Evolutionary conservation across 192 early-diverging fungal species (phyloP).

Genomic region (Thamnidium elegans): DNA sequence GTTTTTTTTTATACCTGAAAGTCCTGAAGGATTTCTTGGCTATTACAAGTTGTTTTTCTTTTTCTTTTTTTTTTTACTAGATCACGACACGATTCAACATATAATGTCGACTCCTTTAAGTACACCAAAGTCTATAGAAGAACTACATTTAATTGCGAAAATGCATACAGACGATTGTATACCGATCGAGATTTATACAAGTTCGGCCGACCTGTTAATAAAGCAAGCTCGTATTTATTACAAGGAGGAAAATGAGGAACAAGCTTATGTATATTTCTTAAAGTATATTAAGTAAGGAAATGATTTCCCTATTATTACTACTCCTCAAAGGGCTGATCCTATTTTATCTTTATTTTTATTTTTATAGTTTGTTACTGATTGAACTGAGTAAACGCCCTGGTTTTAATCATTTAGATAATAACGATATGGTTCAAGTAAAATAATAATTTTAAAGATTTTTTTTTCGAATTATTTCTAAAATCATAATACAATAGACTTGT

Average conservation of each 20-base stretch:
- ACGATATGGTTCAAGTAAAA: slow-evolving; percentile 27
- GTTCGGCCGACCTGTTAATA: slow-evolving; percentile 43
- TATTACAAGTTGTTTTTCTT: no score
- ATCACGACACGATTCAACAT: no score
- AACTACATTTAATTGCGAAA: slow-evolving; percentile 33
- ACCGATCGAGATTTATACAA: slow-evolving; percentile 44
- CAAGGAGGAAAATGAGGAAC: slow-evolving; percentile 60
- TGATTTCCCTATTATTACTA: neutral
- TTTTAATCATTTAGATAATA: slow-evolving; percentile 47
- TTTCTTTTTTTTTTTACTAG: no score
- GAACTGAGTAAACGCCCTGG: slow-evolving; percentile 58
- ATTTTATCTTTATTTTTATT: neutral
- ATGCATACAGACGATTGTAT: slow-evolving; percentile 34
- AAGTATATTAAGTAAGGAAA: slow-evolving; percentile 53
- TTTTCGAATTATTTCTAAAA: no score
- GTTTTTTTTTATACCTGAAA: no score
- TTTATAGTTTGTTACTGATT: slow-evolving; percentile 51
- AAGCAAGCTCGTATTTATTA: slow-evolving; percentile 57
- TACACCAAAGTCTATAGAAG: slow-evolving; percentile 27
- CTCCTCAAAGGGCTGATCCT: neutral
- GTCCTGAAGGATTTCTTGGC: no score
- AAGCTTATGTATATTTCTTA: slow-evolving; percentile 71
- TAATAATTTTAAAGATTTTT: no score
- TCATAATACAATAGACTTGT: slow-evolving; percentile 31
- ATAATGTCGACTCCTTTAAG: no score